Evolutionary conservation across 495 filamentous ascomycete genomes (phyloP), one percentile per base, ranked within the genome.

Genomic region (Penicillium argentinense): DNA sequence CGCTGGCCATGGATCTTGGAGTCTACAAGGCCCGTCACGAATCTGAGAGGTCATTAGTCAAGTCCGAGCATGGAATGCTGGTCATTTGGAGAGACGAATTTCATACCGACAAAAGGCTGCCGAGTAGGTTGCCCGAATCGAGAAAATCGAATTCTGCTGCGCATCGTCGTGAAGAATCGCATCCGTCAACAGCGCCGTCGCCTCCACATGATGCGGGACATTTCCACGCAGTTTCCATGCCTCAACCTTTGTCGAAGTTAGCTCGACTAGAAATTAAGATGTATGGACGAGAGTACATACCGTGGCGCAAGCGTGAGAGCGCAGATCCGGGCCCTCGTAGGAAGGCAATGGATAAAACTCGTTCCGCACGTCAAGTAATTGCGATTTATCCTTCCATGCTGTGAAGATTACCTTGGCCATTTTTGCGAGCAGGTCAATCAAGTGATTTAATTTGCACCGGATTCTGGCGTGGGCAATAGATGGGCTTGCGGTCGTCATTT

Each of bases 11-110:
- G 76, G 51, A 90, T 82, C 47, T 86, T 81, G 3, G 82, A 78
- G 61, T 95, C 90, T 4, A 92, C 75, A 16, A 96, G 77, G 19
- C 90, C 90, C 1, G 93, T 97, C 5, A 96, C 90, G 62, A 97
- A 97, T 47, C 91, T 92, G 53, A 14, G 13, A 43, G 27, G 16
- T 44, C 24, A 16, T 51, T 32, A 51, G 57, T 44, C 21, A 6
- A 40, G n/a, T n/a, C n/a, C n/a, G n/a, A n/a, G n/a, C n/a, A n/a
- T n/a, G n/a, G n/a, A n/a, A n/a, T n/a, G n/a, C n/a, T n/a, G n/a
- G n/a, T n/a, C n/a, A n/a, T n/a, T n/a, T n/a, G n/a, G 25, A 41
- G 27, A 41, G 17, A 44, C 5, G 22, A 21, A 38, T 17, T 38
- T 7, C 75, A 39, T 54, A 81, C 79, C 81, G 72, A 57, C 76